These are phyloP conservation scores for Aspergillus cristatus DNA, from an alignment of 495 filamentous ascomycete genomes.

Conservation along the genomic window DNA sequence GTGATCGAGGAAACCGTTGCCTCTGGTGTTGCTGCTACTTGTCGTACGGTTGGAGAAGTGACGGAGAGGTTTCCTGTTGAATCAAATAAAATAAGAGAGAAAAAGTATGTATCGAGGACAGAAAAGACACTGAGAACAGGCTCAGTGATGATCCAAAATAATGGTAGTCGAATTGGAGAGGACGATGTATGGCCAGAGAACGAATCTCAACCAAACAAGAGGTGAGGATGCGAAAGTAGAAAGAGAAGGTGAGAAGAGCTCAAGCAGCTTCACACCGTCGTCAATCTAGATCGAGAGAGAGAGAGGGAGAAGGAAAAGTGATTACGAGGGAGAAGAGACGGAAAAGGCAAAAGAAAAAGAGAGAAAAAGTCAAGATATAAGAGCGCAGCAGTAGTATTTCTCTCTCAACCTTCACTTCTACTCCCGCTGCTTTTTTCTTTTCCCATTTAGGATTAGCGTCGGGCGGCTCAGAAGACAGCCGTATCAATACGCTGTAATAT, in stretches of 20 bases:
- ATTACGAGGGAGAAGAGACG: neutral
- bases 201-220: neutral
- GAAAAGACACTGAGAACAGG: neutral
- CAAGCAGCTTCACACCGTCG: too few relatives aligned
- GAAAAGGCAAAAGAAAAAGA: neutral
- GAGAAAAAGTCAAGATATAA: too few relatives aligned
- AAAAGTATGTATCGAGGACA: neutral
- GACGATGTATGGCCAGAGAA: neutral
- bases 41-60: slow-evolving; percentile 7
- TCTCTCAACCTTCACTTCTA: too few relatives aligned
- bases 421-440: too few relatives aligned
- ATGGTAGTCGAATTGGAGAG: neutral
- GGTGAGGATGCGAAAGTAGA: neutral
- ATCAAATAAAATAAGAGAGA: slow-evolving; percentile 10
- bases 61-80: slow-evolving; percentile 1
- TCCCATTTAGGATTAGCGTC: too few relatives aligned
- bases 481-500: too few relatives aligned
- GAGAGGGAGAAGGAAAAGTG: neutral
- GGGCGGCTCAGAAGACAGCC: too few relatives aligned
- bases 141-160: neutral
- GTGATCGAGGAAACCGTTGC: neutral
- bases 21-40: slow-evolving; percentile 7
- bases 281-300: neutral
- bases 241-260: too few relatives aligned
- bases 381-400: too few relatives aligned